Evolutionary conservation across 495 filamentous ascomycete species (phyloP).

Genomic region (Aspergillus bertholletiae): DNA sequence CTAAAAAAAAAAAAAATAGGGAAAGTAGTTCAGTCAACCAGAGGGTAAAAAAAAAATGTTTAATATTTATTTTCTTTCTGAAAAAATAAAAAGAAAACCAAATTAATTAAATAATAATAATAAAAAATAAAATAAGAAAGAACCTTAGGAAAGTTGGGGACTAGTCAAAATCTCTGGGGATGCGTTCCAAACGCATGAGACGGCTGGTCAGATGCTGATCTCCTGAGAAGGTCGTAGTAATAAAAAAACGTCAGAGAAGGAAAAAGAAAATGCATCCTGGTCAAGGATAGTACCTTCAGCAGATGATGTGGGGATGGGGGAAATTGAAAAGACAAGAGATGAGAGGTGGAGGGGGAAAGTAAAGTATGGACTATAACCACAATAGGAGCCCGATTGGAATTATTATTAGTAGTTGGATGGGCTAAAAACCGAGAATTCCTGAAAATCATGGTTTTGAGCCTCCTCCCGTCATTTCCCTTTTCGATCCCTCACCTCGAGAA

Average conservation of each 20-base stretch:
- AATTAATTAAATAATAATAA: slow-evolving; percentile 7
- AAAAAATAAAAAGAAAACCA: slow-evolving; percentile 12
- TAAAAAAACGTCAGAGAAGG: neutral
- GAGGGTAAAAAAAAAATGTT: neutral
- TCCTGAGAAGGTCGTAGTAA: neutral
- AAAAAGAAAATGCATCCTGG: neutral
- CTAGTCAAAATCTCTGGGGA: slow-evolving; percentile 17
- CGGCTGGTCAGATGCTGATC: slow-evolving; percentile 20
- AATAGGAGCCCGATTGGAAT: neutral
- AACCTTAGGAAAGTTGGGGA: slow-evolving; percentile 10
- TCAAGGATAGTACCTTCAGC: neutral
- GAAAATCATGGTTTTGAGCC: slow-evolving; percentile 14
- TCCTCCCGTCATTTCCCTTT: slow-evolving; percentile 7
- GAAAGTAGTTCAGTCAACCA: slow-evolving; percentile 1
- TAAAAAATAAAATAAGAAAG: slow-evolving; percentile 4
- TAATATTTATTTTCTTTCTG: no score
- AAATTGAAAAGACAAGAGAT: neutral
- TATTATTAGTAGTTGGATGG: neutral
- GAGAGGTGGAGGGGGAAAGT: neutral
- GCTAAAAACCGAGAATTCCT: neutral
- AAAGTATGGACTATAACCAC: neutral
- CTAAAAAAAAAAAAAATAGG: slow-evolving; percentile 10
- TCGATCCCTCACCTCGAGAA: neutral
- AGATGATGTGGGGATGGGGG: neutral
- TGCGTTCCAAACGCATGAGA: slow-evolving; percentile 11